A percentile compares a stretch with the other conserved stretches of the same genome.
Conservation (phyloP, 257 asterid species). For the Datura wrightii region DNA sequence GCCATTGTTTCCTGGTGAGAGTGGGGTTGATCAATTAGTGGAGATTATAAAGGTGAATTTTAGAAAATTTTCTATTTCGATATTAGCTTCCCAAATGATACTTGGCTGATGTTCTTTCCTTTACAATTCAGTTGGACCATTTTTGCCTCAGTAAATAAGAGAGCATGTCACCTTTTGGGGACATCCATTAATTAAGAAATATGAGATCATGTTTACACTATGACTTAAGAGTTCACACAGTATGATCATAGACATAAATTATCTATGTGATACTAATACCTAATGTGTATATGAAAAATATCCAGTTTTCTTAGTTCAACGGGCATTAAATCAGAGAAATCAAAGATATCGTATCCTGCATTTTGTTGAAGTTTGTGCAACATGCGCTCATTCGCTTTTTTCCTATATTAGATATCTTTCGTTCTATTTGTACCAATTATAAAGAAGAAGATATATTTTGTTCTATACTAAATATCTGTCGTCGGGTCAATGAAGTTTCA, state of each 20-base stretch:
- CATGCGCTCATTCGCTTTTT: slow-evolving; percentile 6
- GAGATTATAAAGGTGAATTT: slow-evolving; percentile 85
- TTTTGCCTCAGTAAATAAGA: slow-evolving; percentile 17
- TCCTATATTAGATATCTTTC: slow-evolving; percentile 1
- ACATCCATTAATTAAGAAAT: not conserved
- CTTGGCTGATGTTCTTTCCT: not conserved
- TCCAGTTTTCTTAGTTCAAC: slow-evolving; percentile 5
- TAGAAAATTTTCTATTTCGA: not conserved
- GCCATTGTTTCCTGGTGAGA: slow-evolving; percentile 99
- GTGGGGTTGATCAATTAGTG: slow-evolving; percentile 98
- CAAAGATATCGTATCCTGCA: not conserved
- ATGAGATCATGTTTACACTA: slow-evolving; percentile 13
- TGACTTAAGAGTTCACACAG: not conserved
- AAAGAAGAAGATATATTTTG: not conserved
- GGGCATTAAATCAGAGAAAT: slow-evolving; percentile 5
- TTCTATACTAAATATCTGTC: not conserved
- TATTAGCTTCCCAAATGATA: not conserved
- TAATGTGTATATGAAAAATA: not conserved
- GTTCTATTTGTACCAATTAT: slow-evolving; percentile 3
- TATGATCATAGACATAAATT: not conserved
- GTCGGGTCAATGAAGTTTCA: not conserved
- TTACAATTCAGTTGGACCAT: slow-evolving; percentile 27
- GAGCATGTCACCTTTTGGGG: slow-evolving; percentile 5
- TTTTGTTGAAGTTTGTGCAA: not conserved
- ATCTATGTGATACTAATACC: not conserved